phyloP scores from a whole-genome alignment of 2,329 filamentous ascomycete genomes.

The Aspergillus aculeatinus region DNA sequence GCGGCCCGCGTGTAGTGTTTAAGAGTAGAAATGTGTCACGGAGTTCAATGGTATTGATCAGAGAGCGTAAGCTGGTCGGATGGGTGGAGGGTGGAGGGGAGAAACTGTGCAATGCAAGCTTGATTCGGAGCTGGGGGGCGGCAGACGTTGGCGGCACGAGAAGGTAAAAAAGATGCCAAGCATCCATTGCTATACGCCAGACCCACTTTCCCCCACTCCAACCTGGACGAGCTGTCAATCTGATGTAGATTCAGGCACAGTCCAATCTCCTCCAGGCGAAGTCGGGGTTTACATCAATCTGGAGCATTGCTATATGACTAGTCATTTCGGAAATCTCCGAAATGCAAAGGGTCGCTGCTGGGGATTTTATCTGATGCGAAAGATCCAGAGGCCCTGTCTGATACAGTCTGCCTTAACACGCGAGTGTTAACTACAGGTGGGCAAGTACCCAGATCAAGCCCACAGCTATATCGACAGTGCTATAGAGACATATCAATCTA shows the following conservation, averaged over 20 bases:
- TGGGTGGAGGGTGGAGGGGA: neutral
- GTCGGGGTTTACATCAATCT: neutral
- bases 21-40: neutral
- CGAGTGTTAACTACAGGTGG: neutral
- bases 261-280: neutral
- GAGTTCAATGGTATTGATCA: neutral
- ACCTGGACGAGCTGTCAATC: neutral
- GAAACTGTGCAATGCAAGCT: too few species aligned
- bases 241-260: neutral
- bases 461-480: too few species aligned
- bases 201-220: neutral
- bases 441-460: too few species aligned
- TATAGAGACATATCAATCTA: too few species aligned
- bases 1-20: neutral
- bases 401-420: neutral
- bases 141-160: neutral
- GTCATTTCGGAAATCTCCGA: neutral
- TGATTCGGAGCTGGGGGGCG: neutral
- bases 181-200: neutral
- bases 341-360: neutral
- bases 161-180: neutral
- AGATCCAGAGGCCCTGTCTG: neutral
- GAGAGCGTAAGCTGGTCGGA: neutral
- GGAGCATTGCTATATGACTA: neutral
- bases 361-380: neutral